Percentiles rank a stretch among this genome's conserved stretches.
phyloP scores from a whole-genome alignment of 768 basidiomycete genomes.

The Sutorius australiensis region DNA sequence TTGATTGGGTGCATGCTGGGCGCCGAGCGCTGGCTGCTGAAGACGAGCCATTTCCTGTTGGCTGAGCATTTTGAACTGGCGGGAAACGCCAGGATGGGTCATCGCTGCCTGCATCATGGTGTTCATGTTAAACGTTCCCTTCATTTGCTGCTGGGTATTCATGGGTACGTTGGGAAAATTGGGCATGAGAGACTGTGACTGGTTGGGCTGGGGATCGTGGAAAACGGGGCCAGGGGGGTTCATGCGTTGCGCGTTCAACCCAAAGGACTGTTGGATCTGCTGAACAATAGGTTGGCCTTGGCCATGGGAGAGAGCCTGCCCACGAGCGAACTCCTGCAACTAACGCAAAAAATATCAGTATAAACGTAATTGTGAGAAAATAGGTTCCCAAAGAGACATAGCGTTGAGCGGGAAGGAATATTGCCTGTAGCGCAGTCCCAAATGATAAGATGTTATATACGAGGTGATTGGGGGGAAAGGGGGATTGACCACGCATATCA shows the following conservation, averaged over 20 bases:
- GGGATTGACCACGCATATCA: constrained; percentile 18
- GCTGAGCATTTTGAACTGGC: constrained; percentile 43
- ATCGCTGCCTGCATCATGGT: constrained; percentile 39
- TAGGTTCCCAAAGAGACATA: constrained; percentile 4
- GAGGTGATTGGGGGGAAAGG: constrained; percentile 8
- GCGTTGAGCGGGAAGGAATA: constrained; percentile 1
- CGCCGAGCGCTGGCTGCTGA: constrained; percentile 29
- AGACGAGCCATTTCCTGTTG: constrained; percentile 39
- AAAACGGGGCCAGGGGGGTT: constrained; percentile 33
- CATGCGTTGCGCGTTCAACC: constrained; percentile 35
- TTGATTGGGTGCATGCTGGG: constrained; percentile 39
- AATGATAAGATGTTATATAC: constrained; percentile 16
- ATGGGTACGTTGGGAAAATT: constrained; percentile 40
- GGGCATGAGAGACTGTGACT: constrained; percentile 31
- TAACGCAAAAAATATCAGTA: constrained; percentile 29
- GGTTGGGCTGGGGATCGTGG: constrained; percentile 35
- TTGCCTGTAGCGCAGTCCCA: background rate
- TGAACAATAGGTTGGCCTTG: constrained; percentile 39
- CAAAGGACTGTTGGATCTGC: constrained; percentile 45
- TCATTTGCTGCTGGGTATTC: constrained; percentile 35
- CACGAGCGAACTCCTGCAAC: constrained; percentile 46
- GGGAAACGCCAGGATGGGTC: constrained; percentile 25
- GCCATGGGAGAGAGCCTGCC: constrained; percentile 38
- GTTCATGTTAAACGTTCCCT: constrained; percentile 28
- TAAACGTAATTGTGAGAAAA: constrained; percentile 14